Evolutionary conservation across 306 rosid species (phyloP).

Genomic region (Vachellia collinsii): DNA sequence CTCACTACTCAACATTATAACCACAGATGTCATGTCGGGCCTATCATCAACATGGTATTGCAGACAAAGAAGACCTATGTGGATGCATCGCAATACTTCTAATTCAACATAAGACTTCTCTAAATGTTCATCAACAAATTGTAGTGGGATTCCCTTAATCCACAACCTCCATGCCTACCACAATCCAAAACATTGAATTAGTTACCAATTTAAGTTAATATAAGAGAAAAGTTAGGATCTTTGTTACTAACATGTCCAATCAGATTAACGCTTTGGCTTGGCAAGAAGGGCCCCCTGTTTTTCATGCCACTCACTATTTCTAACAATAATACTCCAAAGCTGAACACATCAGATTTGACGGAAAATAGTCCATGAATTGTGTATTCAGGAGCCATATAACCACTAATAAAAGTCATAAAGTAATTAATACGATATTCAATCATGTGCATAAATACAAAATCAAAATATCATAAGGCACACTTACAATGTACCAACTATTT

Average conservation of each 20-base stretch:
- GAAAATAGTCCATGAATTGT: not conserved
- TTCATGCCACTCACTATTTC: constrained; percentile 35
- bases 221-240: not conserved
- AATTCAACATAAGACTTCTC: not conserved
- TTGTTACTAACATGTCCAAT: constrained; percentile 26
- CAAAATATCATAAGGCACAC: not conserved
- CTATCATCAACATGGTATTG: constrained; percentile 50
- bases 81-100: constrained; percentile 43
- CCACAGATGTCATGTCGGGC: constrained; percentile 50
- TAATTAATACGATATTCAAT: not conserved
- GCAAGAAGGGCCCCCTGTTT: not conserved
- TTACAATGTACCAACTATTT: constrained; percentile 32
- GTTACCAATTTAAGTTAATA: not conserved
- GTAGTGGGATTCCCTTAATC: constrained; percentile 24
- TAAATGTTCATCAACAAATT: constrained; percentile 30
- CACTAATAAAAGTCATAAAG: not conserved
- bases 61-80: constrained; percentile 54
- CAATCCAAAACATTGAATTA: not conserved
- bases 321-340: constrained; percentile 24
- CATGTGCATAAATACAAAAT: not conserved
- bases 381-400: constrained; percentile 19
- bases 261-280: not conserved
- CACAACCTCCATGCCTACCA: constrained; percentile 42
- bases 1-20: constrained; percentile 48
- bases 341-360: constrained; percentile 11